Evolutionary conservation across 1,284 basidiomycete species (phyloP), one percentile per base, ranked within the genome.

Genomic region (Moniliella sp.): DNA sequence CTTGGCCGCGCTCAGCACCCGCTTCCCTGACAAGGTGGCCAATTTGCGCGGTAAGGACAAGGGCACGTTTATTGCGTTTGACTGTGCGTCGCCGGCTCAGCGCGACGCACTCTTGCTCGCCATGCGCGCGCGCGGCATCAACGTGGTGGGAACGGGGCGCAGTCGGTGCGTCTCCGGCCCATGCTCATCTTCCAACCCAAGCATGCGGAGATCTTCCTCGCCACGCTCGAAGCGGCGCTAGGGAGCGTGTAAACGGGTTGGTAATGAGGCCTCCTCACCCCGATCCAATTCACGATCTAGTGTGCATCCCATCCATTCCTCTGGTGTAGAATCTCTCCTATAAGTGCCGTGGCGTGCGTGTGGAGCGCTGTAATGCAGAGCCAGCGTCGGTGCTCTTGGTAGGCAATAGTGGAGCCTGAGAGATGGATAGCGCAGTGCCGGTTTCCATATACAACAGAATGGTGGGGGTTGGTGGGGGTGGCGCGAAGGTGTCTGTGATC

Each of bases 21-120:
- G 42, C 30, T 32, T 38, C 28, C 33, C 39, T 5, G 36, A 37
- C 2, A 27, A 30, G 9, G 47, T 67, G 9, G 42, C 44, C 27
- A 63, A 61, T 42, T 53, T 68, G 23, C 46, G 68, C 25, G 68
- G 68, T 9, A 55, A 67, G 42, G 58, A 59, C 5, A 46, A 62
- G 21, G 68, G 66, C 1, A 69, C 67, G 0, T 69, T 67, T 50
- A 58, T 69, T 39, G 62, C 67, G 0, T 70, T 63, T 45, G 68
- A 70, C 46, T 54, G 64, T 19, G 45, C 43, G 5, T 51, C 48
- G 4, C 30, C 64, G 0, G 42, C 40, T n/a, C 32, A 47, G 40
- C 47, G 68, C 15, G 67, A 70, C 43, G 30, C 34, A 28, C 63
- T 69, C 37, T 48, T 68, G 31, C 47, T 41, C 19, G 49, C 54